Base-by-base conservation (phyloP, 192 early-diverging fungal genomes). In the Chytriomyces confervae region DNA sequence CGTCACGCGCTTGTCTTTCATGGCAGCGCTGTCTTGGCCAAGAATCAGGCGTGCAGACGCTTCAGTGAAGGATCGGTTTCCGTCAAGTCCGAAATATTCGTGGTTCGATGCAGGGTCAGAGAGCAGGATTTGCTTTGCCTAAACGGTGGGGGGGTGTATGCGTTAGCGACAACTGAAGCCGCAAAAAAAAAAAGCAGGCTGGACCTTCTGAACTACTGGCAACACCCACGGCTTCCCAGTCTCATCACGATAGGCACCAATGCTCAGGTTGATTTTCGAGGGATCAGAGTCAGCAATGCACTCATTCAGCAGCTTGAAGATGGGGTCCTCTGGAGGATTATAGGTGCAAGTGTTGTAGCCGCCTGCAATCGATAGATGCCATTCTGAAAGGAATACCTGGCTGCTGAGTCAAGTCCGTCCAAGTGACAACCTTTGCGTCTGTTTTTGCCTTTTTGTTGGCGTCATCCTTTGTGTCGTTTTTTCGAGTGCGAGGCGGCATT, bases 161-260 rank as follows among this genome's bases (percentile, higher is more conserved):
- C 6, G 62, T 10, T 23, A 11, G 47, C 47, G 62, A 44, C 45
- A 45, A 24, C 43, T 66, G 16, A 36, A 36, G 36, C 36, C 36
- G 36, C 13, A 18, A 24, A 66, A 9, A 7, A 69, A 77, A 29
- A 10, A 5, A 48, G 72, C 48, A 36, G 23, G 20, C 27, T 24
- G 66, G 82, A 93, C 93, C 91, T 96, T 96, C 80, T 87, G 89
- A n/a, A 99, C 96, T 24, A 95, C 94, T 13, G 95, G 95, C 7
- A 99, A 89, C 5, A 97, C 88, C 92, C 94, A 99, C 23, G 97
- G 97, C 85, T 97, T 95, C 75, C 95, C 93, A 5, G 91, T 79
- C 76, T 97, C 90, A 73, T 92, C 93, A 69, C 97, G 90, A 84
- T 97, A 99, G 18, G 97, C 97, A 66, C 97, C 97, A 6, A 99